These are phyloP conservation scores for Mucor mucedo DNA, from an alignment of 371 early-diverging fungal genomes.

Conservation along the genomic window DNA sequence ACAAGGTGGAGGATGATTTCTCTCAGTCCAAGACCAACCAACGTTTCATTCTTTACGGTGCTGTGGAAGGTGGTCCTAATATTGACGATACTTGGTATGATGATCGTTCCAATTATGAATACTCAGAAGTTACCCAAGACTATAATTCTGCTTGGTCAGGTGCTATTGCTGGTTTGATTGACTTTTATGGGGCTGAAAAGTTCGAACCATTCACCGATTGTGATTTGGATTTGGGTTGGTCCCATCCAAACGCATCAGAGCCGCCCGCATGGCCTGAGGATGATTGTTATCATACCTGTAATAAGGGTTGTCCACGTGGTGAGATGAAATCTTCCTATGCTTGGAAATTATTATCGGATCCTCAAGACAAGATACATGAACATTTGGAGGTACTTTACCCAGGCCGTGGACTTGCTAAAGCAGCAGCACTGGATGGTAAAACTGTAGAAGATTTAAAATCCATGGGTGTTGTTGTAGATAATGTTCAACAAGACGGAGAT, in stretches of 20 bases:
- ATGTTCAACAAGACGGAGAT: neutral
- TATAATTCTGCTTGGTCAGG: constrained; percentile 66
- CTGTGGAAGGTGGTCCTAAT: constrained; percentile 60
- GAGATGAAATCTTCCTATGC: constrained; percentile 48
- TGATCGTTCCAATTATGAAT: constrained; percentile 59
- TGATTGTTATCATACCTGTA: constrained; percentile 64
- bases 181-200: constrained; percentile 50
- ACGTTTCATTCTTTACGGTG: constrained; percentile 61
- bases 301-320: constrained; percentile 51
- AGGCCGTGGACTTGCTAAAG: constrained; percentile 38
- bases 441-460: constrained; percentile 14
- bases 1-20: constrained; percentile 54
- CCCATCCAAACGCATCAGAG: constrained; percentile 51
- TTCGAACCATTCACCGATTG: constrained; percentile 61
- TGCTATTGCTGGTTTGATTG: constrained; percentile 59
- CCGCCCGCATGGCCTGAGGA: constrained; percentile 48
- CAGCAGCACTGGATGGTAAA: constrained; percentile 37
- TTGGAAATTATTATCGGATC: constrained; percentile 45
- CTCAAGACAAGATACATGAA: constrained; percentile 15
- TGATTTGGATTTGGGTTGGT: constrained; percentile 60
- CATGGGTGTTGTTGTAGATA: constrained; percentile 4
- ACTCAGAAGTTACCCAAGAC: constrained; percentile 62
- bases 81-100: constrained; percentile 61
- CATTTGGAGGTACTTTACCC: constrained; percentile 41
- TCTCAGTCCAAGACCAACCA: constrained; percentile 44